Evolutionary conservation across 768 basidiomycete genomes (phyloP), one percentile per base, ranked within the genome.

Genomic region (Pulveroboletus sp.): DNA sequence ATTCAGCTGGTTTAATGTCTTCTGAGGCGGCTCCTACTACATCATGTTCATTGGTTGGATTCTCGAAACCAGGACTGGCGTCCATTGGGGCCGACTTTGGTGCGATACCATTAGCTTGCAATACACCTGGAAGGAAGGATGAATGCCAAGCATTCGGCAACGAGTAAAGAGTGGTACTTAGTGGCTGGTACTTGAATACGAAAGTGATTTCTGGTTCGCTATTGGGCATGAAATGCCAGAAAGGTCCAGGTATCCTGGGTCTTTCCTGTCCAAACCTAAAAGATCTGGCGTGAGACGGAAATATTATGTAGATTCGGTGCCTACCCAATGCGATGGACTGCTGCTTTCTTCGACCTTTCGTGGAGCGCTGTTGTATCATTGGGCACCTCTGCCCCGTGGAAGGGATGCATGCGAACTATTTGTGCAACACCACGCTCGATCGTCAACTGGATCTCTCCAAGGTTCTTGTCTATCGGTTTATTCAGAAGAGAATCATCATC

Each of bases 401-500:
- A n/a, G n/a, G n/a, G n/a, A n/a, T n/a, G n/a, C n/a, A n/a, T n/a
- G n/a, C n/a, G n/a, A n/a, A n/a, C n/a, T n/a, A n/a, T n/a, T n/a
- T n/a, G n/a, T n/a, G n/a, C n/a, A n/a, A 14, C 1, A n/a, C 63
- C 63, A 27, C 40, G 45, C 5, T 0, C 0, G 7, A 61, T 39
- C 16, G 0, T 17, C 29, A 62, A n/a, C 9, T 20, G 11, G 10
- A 61, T 63, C n/a, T 57, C 49, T 14, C 57, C 62, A 1, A 63
- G 35, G 26, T 43, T 29, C 16, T 45, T 53, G 11, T 50, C 36
- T 8, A 37, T 27, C 17, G 30, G n/a, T 34, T 51, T 41, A 4
- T 50, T 38, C 23, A 57, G 32, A 39, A 59, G 47, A 6, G 49
- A 50, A 41, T 60, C 63, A 6, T 62, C 63, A 26, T 63, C 60